Conservation (phyloP, 2,329 filamentous ascomycete species). For the Blumeria graminis region DNA sequence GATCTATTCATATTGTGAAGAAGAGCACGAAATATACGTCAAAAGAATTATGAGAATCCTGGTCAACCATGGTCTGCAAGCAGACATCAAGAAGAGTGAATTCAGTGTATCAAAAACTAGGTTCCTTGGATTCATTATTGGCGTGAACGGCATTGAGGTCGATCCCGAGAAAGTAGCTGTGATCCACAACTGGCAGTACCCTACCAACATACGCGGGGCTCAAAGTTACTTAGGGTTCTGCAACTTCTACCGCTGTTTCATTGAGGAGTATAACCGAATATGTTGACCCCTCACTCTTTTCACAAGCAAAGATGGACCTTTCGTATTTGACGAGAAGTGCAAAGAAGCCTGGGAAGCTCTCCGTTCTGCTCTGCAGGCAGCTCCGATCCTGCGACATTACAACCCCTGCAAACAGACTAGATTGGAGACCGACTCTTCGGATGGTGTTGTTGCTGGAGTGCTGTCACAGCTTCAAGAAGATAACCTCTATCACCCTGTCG, state of each 20-base stretch:
- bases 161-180: background rate
- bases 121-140: conserved; percentile 1
- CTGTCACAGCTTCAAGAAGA: background rate
- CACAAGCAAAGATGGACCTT: background rate
- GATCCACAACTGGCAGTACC: background rate
- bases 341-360: background rate
- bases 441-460: background rate
- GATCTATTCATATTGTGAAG: conserved; percentile 1
- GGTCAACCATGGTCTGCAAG: background rate
- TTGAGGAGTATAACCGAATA: background rate
- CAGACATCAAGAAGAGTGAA: background rate
- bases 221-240: background rate
- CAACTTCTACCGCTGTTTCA: background rate
- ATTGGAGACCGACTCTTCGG: background rate
- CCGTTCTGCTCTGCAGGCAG: background rate
- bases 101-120: background rate
- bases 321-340: background rate
- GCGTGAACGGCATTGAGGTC: background rate
- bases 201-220: background rate
- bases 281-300: background rate
- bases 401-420: background rate
- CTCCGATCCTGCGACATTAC: background rate
- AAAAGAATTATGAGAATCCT: background rate
- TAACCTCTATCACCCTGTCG: background rate
- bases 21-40: background rate